A percentile compares a stretch with the other conserved stretches of the same genome.
Evolutionary conservation across 192 early-diverging fungal species (phyloP).

Genomic region (Phycomyces blakesleeanus): DNA sequence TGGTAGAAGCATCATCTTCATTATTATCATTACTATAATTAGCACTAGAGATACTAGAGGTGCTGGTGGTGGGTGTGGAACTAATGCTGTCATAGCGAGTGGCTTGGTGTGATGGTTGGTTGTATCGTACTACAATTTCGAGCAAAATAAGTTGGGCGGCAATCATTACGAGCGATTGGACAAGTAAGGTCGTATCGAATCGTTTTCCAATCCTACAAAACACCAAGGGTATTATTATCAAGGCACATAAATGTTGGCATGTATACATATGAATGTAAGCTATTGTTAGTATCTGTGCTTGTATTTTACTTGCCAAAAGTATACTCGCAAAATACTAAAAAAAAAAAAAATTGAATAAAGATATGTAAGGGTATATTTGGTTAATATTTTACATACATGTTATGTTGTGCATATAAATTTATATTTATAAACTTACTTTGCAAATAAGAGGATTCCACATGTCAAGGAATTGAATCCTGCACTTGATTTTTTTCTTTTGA

Average conservation of each 20-base stretch:
- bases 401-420: too few relatives aligned
- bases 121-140: conserved; percentile 43
- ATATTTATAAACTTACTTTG: conserved; percentile 39
- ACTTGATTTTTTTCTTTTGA: conserved; percentile 44
- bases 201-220: conserved; percentile 38
- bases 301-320: conserved; percentile 37
- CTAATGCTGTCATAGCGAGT: neutral
- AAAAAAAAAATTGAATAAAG: neutral
- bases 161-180: conserved; percentile 58
- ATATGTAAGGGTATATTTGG: too few relatives aligned
- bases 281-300: too few relatives aligned
- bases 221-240: too few relatives aligned
- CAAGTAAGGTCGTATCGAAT: conserved; percentile 47
- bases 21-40: too few relatives aligned
- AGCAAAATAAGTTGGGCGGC: conserved; percentile 46
- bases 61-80: neutral
- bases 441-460: conserved; percentile 48
- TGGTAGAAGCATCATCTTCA: too few relatives aligned
- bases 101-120: conserved; percentile 24
- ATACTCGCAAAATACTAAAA: conserved; percentile 39
- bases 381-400: too few relatives aligned
- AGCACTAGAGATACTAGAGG: too few relatives aligned
- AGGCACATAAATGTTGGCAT: too few relatives aligned
- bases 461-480: conserved; percentile 51
- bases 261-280: too few relatives aligned